These are phyloP conservation scores for Ophiocordyceps polyrhachis-furcata DNA, from an alignment of 2,329 filamentous ascomycete genomes.

Conservation along the genomic window DNA sequence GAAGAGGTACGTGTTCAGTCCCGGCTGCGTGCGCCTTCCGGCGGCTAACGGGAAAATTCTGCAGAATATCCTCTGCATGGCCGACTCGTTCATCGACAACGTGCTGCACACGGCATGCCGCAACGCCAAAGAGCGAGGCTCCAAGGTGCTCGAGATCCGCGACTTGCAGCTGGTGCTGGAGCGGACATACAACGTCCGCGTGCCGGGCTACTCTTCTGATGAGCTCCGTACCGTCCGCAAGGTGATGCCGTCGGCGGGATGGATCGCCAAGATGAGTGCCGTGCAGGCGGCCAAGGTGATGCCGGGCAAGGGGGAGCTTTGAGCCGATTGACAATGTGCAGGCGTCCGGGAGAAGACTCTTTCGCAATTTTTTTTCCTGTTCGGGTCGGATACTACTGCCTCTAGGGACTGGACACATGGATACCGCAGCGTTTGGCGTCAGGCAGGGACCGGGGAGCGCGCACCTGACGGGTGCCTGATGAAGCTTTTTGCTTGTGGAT, in stretches of 20 bases:
- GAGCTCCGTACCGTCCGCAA: slow-evolving; percentile 90
- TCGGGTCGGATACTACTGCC: too few species aligned
- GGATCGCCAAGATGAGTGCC: slow-evolving; percentile 95
- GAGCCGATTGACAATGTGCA: slow-evolving; percentile 1
- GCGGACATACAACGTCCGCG: slow-evolving; percentile 74
- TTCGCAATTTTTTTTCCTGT: too few species aligned
- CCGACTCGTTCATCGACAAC: slow-evolving; percentile 88
- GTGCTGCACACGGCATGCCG: slow-evolving; percentile 75
- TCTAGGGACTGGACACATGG: too few species aligned
- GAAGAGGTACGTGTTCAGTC: slow-evolving; percentile 56
- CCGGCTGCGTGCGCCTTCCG: background rate
- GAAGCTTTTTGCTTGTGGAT: too few species aligned
- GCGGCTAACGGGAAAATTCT: background rate
- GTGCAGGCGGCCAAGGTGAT: slow-evolving; percentile 84
- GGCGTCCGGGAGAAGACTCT: background rate
- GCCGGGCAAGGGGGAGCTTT: slow-evolving; percentile 35
- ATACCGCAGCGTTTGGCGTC: too few species aligned
- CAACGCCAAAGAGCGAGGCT: slow-evolving; percentile 81
- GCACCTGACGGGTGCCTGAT: too few species aligned
- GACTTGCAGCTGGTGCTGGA: slow-evolving; percentile 72
- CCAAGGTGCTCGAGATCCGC: slow-evolving; percentile 74
- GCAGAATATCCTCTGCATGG: slow-evolving; percentile 74
- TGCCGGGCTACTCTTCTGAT: slow-evolving; percentile 86
- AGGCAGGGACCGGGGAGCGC: too few species aligned
- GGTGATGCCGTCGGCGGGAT: slow-evolving; percentile 69